phyloP scores from a whole-genome alignment of 352 stramenopile genomes.

The Globisporangium mamillatum region DNA sequence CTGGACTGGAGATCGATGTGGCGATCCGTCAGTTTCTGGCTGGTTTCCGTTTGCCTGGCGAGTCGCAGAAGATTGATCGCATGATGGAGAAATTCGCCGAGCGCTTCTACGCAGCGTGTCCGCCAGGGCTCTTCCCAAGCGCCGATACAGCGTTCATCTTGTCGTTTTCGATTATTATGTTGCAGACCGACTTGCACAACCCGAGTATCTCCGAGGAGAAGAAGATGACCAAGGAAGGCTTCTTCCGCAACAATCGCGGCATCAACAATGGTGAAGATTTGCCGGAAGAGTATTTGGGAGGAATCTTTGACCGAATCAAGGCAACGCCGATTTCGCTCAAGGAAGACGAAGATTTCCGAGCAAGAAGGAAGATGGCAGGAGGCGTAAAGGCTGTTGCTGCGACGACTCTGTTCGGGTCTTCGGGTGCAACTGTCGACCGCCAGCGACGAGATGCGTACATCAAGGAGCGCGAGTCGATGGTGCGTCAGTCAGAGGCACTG shows the following conservation, averaged over 20 bases:
- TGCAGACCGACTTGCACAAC: conserved; percentile 98
- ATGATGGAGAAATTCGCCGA: conserved; percentile 99
- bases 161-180: conserved; percentile 91
- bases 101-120: conserved; percentile 72
- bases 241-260: conserved; percentile 96
- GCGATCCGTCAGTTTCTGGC: conserved; percentile 97
- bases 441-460: conserved; percentile 81
- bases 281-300: conserved; percentile 89
- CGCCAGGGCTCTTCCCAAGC: conserved; percentile 88
- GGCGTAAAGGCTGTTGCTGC: conserved; percentile 29
- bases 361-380: conserved; percentile 23
- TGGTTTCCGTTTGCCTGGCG: conserved; percentile 97
- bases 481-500: conserved; percentile 70
- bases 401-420: conserved; percentile 62
- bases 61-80: conserved; percentile 99
- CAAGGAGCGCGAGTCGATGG: conserved; percentile 82
- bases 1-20: conserved; percentile 93
- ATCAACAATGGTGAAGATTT: conserved; percentile 97
- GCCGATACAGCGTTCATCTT: conserved; percentile 98
- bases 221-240: conserved; percentile 97
- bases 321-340: conserved; percentile 95
- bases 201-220: conserved; percentile 96
- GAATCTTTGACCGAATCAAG: conserved; percentile 97
- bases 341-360: conserved; percentile 90
- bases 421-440: conserved; percentile 50